Base-by-base conservation (phyloP, 208 protist genomes). In the Histomonas meleagridis region DNA sequence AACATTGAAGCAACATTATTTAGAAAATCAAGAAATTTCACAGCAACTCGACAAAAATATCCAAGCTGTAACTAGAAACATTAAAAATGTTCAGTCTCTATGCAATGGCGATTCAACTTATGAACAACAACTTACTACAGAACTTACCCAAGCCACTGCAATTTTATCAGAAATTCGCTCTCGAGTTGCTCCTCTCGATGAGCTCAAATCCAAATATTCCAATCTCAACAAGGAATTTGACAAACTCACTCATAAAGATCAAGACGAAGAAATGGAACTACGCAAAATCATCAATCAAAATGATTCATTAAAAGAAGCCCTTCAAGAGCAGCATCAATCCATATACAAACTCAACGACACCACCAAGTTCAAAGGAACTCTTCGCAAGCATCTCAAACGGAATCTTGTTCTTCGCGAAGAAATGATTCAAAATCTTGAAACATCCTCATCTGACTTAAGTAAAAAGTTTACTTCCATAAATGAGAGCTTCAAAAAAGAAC, bases 81-180 rank as follows among this genome's bases (percentile, higher is more conserved):
- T 86, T 4, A 32, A 86, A n/a, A 86, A 86, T 35, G 76, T 86
- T 28, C 40, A 86, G 55, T 55, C 55, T 26, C 18, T 86, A n/a
- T 86, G 76, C 38, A 40, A 86, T 55, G 76, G 76, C 32, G 76
- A 86, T 55, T 14, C 76, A 5, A 46, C 46, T 38, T 86, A 46
- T 55, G 76, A 86, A 57, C 76, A 48, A 23, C 46, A 86, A 51
- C 55, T 86, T 38, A 86, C 76, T 38, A 86, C 43, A 57, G 46
- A 86, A 55, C 1, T 86, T 26, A 86, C 51, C 26, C 46, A 86
- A 86, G 76, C 76, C 1, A 86, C 51, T 43, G 35, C 40, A 32
- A 43, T 51, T 86, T n/a, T 86, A 1, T 14, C 23, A 86, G 43
- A 16, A 38, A n/a, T 86, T 32, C 76, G 55, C n/a, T 43, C n/a